Evolutionary conservation across 2,329 filamentous ascomycete species (phyloP).

Genomic region (Geosmithia putterillii): DNA sequence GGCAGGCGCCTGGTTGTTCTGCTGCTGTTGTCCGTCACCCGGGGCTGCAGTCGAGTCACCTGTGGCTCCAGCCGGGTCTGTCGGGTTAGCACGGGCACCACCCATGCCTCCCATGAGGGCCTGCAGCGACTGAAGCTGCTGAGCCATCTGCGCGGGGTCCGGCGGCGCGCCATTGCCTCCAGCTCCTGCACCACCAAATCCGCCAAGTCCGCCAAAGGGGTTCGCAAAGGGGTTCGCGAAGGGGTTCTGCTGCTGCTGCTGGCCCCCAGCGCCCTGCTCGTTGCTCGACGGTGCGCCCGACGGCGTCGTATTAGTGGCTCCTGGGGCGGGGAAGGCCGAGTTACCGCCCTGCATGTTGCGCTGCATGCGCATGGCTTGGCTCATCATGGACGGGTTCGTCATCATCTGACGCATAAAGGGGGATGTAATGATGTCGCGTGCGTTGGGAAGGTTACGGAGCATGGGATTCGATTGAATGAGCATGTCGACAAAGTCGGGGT

Average conservation of each 20-base stretch:
- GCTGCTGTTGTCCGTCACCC: slow-evolving; percentile 4
- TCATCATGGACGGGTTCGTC: slow-evolving; percentile 76
- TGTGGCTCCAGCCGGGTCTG: neutral
- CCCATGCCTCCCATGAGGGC: slow-evolving; percentile 1
- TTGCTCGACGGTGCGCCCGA: slow-evolving; percentile 22
- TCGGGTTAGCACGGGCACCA: neutral
- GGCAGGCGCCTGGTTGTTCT: slow-evolving; percentile 23
- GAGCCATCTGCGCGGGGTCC: slow-evolving; percentile 4
- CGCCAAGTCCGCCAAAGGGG: slow-evolving; percentile 11
- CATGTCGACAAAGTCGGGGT: slow-evolving; percentile 88
- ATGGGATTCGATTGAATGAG: slow-evolving; percentile 88
- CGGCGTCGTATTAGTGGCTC: slow-evolving; percentile 79
- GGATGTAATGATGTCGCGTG: slow-evolving; percentile 76
- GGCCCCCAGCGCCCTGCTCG: slow-evolving; percentile 9
- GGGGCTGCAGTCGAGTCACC: neutral
- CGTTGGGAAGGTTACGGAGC: slow-evolving; percentile 60
- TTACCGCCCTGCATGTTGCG: slow-evolving; percentile 49
- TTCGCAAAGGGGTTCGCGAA: slow-evolving; percentile 24
- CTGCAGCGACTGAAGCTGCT: slow-evolving; percentile 8
- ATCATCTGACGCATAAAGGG: slow-evolving; percentile 86
- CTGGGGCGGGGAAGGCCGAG: slow-evolving; percentile 73
- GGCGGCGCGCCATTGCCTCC: slow-evolving; percentile 3
- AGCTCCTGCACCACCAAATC: slow-evolving; percentile 6
- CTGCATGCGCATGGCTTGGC: slow-evolving; percentile 74
- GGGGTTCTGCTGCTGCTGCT: slow-evolving; percentile 24